phyloP scores from a whole-genome alignment of 371 early-diverging fungal genomes.

The Syncephalis fuscata region DNA sequence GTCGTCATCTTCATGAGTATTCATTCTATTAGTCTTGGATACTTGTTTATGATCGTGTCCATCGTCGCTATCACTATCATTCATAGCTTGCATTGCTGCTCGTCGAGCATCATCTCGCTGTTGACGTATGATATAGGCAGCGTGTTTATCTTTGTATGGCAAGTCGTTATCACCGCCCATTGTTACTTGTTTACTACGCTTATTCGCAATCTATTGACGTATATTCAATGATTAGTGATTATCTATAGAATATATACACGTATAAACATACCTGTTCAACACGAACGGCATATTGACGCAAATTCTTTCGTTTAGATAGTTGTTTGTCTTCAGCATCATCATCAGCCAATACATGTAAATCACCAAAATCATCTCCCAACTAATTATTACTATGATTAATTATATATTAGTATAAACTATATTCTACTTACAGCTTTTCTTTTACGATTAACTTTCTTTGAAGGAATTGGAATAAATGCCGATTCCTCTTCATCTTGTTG shows the following conservation, averaged over 20 bases:
- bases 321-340: slow-evolving; percentile 72
- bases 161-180: slow-evolving; percentile 58
- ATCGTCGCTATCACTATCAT: slow-evolving; percentile 11
- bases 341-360: slow-evolving; percentile 42
- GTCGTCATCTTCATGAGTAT: slow-evolving; percentile 37
- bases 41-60: too few relatives aligned
- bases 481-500: slow-evolving; percentile 6
- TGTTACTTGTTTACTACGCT: slow-evolving; percentile 22
- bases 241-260: too few relatives aligned
- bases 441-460: neutral
- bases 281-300: slow-evolving; percentile 33
- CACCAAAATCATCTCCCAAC: slow-evolving; percentile 56
- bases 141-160: slow-evolving; percentile 34
- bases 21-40: slow-evolving; percentile 13
- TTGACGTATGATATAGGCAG: slow-evolving; percentile 6
- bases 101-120: too few relatives aligned
- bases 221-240: neutral
- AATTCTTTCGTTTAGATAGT: slow-evolving; percentile 38
- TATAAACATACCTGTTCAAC: slow-evolving; percentile 38
- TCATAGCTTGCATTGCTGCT: neutral
- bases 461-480: slow-evolving; percentile 4
- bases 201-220: slow-evolving; percentile 6
- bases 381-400: slow-evolving; percentile 23
- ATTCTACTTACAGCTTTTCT: slow-evolving; percentile 5
- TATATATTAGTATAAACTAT: slow-evolving; percentile 3